phyloP scores from a whole-genome alignment of 2,329 filamentous ascomycete genomes.

The Verticillium zaregamsianum region DNA sequence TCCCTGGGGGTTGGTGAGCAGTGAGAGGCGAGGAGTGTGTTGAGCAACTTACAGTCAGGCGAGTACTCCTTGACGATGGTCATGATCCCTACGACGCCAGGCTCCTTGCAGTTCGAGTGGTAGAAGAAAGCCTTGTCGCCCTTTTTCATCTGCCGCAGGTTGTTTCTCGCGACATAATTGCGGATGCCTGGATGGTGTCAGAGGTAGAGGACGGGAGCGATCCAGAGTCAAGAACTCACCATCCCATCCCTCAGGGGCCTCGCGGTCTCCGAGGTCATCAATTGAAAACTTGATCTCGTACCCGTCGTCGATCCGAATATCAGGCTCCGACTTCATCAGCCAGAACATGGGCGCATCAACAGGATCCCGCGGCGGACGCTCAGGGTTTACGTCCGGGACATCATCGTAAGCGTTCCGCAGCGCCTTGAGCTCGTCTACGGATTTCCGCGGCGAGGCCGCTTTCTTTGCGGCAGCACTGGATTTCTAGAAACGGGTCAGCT shows the following conservation, averaged over 20 bases:
- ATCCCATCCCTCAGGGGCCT: constrained; percentile 84
- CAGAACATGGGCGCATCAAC: constrained; percentile 56
- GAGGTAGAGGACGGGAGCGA: background rate
- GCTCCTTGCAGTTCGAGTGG: constrained; percentile 87
- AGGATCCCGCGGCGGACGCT: constrained; percentile 22
- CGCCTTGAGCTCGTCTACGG: constrained; percentile 5
- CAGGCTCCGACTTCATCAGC: constrained; percentile 86
- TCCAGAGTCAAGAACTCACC: constrained; percentile 47
- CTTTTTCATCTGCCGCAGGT: constrained; percentile 85
- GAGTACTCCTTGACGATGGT: constrained; percentile 82
- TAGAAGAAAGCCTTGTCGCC: constrained; percentile 97
- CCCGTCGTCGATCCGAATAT: constrained; percentile 80
- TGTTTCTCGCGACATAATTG: constrained; percentile 63
- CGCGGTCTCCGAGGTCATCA: constrained; percentile 73
- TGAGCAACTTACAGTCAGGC: constrained; percentile 59
- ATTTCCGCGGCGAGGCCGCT: background rate
- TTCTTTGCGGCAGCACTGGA: background rate
- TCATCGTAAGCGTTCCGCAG: constrained; percentile 3
- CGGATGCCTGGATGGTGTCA: constrained; percentile 6
- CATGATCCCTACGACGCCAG: constrained; percentile 84
- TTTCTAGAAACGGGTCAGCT: background rate
- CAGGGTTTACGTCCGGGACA: constrained; percentile 31
- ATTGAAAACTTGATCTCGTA: constrained; percentile 89
- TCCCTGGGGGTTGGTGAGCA: constrained; percentile 1
- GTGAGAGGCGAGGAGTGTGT: background rate